Base-by-base conservation (phyloP, 371 early-diverging fungal species). In the Apophysomyces trapeziformis region DNA sequence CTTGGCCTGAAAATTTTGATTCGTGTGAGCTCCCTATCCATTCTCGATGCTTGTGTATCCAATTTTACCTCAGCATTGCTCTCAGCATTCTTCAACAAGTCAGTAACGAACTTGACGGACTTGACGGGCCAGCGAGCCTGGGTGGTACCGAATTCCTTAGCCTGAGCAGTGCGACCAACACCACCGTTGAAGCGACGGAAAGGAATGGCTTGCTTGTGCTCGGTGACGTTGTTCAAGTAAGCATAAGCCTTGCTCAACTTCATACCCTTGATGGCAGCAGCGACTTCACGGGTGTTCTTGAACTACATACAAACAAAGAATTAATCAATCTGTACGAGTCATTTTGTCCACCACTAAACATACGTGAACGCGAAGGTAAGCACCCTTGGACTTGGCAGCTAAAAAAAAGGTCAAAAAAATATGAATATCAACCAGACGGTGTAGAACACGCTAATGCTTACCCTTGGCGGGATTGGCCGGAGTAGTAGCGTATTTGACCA, bases 91-190 rank as follows among this genome's bases (percentile, higher is more conserved):
- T 96, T 92, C 73, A 99, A 87, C 59, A 99, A 88, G 64, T 91
- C 92, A 67, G 93, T 83, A 61, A 99, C 79, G 79, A 93, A 95
- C 88, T 94, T 90, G 84, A 87, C 91, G 73, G 90, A 89, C 93
- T 99, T 99, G 78, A 83, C 92, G 82, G 99, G 99, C 99, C 99
- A 99, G 87, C 98, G 95, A 74, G 93, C 99, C 82, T 93, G 92
- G 70, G 96, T 89, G 60, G 89, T 88, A 68, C 90, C 90, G 84
- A 92, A 95, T 65, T 88, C 91, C 88, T 96, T 96, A 74, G 95
- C 99, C 89, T 99, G 99, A 59, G 96, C 93, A 68, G 94, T 94
- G 69, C 98, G 95, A 71, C 98, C 98, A 69, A 95, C 92, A 85
- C 98, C 98, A 67, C 98, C 95, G 82, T 91, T 87, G 91, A 93